Evolutionary conservation across 179 eudicot species (phyloP), one percentile per base, ranked within the genome.

Genomic region (Pouteria campechiana): DNA sequence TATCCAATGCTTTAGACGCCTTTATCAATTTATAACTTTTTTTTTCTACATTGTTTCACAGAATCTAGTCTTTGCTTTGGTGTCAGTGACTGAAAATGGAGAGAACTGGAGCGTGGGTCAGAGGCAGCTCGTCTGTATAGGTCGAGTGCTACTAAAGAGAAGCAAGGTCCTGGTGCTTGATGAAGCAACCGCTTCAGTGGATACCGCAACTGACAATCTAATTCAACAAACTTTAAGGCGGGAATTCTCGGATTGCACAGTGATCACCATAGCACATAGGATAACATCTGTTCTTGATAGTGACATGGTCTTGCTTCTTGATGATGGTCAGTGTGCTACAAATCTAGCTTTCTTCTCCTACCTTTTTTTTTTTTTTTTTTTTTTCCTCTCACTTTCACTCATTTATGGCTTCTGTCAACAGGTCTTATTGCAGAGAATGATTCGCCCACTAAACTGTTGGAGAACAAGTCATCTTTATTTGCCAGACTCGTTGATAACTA

Each of bases 401-500:
- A n/a, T n/a, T n/a, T n/a, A n/a, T n/a, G n/a, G n/a, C n/a, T n/a
- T n/a, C n/a, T n/a, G n/a, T n/a, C n/a, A n/a, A n/a, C 68, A 78
- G 85, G 96, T 16, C 64, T 63, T 19, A 54, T 87, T 2, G 76
- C 58, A 46, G 96, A 87, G 70, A 79, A 61, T 25, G 96, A 83
- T 42, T 27, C 83, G 20, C 96, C 96, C 6, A 44, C 44, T 31
- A 76, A 62, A 50, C 57, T 83, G 75, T 64, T 87, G 3, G 77
- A 74, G 21, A 65, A 87, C 32, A 69, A 72, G 56, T 76, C 81
- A 2, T 87, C 96, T 2, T 75, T 68, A 0, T 87, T 87, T 43
- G 53, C 96, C 0, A 83, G 75, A 70, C 86, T 87, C 1, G 94
- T 83, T 7, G 81, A 86, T 3, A 86, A 83, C 52, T 87, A 83